A percentile compares a stretch with the other conserved stretches of the same genome.
These are phyloP conservation scores for Monosporozyma yasuniensis DNA, from an alignment of 805 yeast species.

Conservation along the genomic window DNA sequence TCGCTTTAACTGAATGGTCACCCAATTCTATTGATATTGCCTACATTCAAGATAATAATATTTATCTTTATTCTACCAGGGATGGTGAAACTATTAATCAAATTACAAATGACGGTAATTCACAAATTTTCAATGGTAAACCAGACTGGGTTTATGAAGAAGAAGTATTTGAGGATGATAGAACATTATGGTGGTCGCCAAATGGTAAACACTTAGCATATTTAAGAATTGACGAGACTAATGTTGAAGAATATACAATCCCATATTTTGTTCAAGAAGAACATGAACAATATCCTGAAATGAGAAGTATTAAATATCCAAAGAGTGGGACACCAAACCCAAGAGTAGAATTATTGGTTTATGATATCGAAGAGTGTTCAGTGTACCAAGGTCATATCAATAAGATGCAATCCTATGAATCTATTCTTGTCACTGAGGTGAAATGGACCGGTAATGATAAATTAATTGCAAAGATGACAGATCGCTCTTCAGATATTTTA, in stretches of 20 bases:
- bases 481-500: slow-evolving; percentile 58
- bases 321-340: slow-evolving; percentile 80
- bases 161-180: slow-evolving; percentile 64
- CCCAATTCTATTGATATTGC: slow-evolving; percentile 62
- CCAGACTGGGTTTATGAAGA: slow-evolving; percentile 96
- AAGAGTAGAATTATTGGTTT: slow-evolving; percentile 43
- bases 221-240: slow-evolving; percentile 61
- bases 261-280: slow-evolving; percentile 60
- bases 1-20: slow-evolving; percentile 56
- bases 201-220: slow-evolving; percentile 55
- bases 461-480: slow-evolving; percentile 48
- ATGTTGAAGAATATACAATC: slow-evolving; percentile 62
- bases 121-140: slow-evolving; percentile 68
- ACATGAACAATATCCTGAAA: slow-evolving; percentile 51
- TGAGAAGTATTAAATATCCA: slow-evolving; percentile 63
- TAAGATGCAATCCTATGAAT: slow-evolving; percentile 29
- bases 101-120: slow-evolving; percentile 63
- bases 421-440: slow-evolving; percentile 55
- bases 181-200: slow-evolving; percentile 85
- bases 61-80: slow-evolving; percentile 44
- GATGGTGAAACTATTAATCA: slow-evolving; percentile 29
- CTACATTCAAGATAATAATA: slow-evolving; percentile 58
- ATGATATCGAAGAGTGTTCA: slow-evolving; percentile 24
- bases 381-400: slow-evolving; percentile 36
- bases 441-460: slow-evolving; percentile 54